Evolutionary conservation across 495 filamentous ascomycete species (phyloP).

Genomic region (Sporormia fimetaria): DNA sequence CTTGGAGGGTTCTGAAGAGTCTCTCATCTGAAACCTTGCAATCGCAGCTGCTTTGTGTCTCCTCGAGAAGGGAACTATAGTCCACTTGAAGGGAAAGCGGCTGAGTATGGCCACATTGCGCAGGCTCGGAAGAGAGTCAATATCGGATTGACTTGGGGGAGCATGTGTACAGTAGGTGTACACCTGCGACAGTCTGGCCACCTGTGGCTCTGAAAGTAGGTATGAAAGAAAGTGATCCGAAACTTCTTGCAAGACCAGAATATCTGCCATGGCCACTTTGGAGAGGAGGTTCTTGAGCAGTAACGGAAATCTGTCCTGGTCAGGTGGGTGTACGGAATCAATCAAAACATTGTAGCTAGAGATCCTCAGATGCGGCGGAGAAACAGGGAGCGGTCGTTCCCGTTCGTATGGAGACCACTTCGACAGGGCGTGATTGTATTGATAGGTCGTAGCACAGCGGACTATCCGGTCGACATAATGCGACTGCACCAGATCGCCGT

Average conservation of each 20-base stretch:
- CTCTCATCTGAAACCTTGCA: constrained; percentile 32
- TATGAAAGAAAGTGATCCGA: constrained; percentile 45
- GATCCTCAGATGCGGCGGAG: constrained; percentile 30
- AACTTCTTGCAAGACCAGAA: constrained; percentile 48
- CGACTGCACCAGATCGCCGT: too few relatives aligned
- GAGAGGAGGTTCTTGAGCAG: constrained; percentile 38
- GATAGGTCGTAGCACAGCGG: constrained; percentile 10
- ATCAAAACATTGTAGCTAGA: constrained; percentile 48
- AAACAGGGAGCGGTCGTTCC: constrained; percentile 2
- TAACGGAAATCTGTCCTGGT: constrained; percentile 39
- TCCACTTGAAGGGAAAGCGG: constrained; percentile 40
- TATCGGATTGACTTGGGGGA: constrained; percentile 37
- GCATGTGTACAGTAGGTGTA: constrained; percentile 44
- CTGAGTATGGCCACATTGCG: constrained; percentile 46
- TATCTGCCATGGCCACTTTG: constrained; percentile 31
- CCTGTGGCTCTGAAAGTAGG: constrained; percentile 35
- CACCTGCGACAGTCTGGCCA: too few relatives aligned
- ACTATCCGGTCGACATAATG: constrained; percentile 2
- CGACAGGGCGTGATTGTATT: neutral
- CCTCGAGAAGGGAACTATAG: constrained; percentile 36
- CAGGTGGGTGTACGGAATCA: constrained; percentile 40
- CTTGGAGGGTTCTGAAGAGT: constrained; percentile 1
- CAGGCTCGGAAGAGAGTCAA: constrained; percentile 41
- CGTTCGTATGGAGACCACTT: neutral
- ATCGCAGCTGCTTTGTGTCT: constrained; percentile 44